Percentiles rank a stretch among this genome's conserved stretches.
phyloP scores from a whole-genome alignment of 2,329 filamentous ascomycete genomes.

The Calonectria pseudoreteaudii region DNA sequence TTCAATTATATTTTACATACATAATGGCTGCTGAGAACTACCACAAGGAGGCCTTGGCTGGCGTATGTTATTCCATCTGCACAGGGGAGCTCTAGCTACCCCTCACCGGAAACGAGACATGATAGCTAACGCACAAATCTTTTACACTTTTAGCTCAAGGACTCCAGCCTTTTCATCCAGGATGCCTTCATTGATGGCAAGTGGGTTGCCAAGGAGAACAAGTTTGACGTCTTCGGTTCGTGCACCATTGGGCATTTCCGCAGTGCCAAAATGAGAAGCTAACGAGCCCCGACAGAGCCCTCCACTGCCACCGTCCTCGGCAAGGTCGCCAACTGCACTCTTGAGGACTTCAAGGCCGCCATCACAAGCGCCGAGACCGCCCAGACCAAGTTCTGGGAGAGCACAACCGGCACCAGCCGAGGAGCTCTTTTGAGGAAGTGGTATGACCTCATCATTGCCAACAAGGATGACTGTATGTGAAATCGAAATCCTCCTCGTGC shows the following conservation, averaged over 20 bases:
- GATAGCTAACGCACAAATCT: slow-evolving; percentile 25
- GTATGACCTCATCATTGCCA: slow-evolving; percentile 42
- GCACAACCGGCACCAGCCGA: slow-evolving; percentile 42
- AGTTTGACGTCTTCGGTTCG: slow-evolving; percentile 44
- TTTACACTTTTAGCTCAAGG: slow-evolving; percentile 36
- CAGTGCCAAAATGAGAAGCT: not conserved
- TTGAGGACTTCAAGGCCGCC: slow-evolving; percentile 42
- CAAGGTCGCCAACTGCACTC: slow-evolving; percentile 42
- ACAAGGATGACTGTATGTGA: slow-evolving; percentile 43
- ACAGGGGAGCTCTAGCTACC: not conserved
- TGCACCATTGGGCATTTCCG: not conserved
- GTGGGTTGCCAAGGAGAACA: slow-evolving; percentile 45
- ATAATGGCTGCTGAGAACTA: slow-evolving; percentile 43
- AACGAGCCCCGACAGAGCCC: slow-evolving; percentile 32
- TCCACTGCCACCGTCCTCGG: slow-evolving; percentile 44
- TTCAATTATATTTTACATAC: slow-evolving; percentile 14
- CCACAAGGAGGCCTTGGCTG: slow-evolving; percentile 43
- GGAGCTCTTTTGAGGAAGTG: slow-evolving; percentile 44
- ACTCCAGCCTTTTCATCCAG: slow-evolving; percentile 44
- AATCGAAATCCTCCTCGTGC: not conserved
- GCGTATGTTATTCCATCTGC: slow-evolving; percentile 29
- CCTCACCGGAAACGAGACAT: not conserved
- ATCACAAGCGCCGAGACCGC: slow-evolving; percentile 43
- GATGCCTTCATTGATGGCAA: slow-evolving; percentile 44
- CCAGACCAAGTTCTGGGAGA: slow-evolving; percentile 41